These are phyloP conservation scores for Ganoderma resinaceum DNA, from an alignment of 1,284 basidiomycete genomes.

Conservation along the genomic window DNA sequence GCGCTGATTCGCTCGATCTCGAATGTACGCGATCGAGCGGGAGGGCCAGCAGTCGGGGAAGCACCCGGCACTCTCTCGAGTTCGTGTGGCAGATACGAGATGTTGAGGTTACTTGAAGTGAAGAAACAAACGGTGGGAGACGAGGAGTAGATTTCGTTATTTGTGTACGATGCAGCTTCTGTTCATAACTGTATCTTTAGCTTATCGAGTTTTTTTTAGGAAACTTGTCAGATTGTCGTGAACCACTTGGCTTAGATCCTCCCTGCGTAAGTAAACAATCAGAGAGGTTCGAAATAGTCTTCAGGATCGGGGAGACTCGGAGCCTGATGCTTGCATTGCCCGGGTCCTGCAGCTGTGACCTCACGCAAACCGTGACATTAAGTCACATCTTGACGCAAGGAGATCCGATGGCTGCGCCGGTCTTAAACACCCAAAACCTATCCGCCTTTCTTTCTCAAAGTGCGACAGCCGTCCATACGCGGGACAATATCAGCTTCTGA, in stretches of 20 bases:
- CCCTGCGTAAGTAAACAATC: no score
- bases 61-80: not conserved
- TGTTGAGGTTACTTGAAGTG: not conserved
- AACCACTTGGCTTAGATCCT: no score
- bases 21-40: slow-evolving; percentile 41
- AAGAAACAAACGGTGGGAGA: not conserved
- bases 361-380: not conserved
- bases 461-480: no score
- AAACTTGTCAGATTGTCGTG: not conserved
- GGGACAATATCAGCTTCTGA: no score
- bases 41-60: slow-evolving; percentile 40
- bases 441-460: no score
- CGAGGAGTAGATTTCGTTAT: not conserved
- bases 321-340: not conserved
- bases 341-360: not conserved
- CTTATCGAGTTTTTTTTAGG: slow-evolving; percentile 12
- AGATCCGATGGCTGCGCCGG: no score
- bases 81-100: no score
- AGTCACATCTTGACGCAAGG: no score
- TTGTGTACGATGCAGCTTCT: not conserved
- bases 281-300: no score
- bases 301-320: not conserved
- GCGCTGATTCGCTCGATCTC: slow-evolving; percentile 29
- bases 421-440: no score
- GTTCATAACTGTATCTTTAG: slow-evolving; percentile 26